Conservation (phyloP, 179 eudicot genomes). For the Dionaea muscipula region DNA sequence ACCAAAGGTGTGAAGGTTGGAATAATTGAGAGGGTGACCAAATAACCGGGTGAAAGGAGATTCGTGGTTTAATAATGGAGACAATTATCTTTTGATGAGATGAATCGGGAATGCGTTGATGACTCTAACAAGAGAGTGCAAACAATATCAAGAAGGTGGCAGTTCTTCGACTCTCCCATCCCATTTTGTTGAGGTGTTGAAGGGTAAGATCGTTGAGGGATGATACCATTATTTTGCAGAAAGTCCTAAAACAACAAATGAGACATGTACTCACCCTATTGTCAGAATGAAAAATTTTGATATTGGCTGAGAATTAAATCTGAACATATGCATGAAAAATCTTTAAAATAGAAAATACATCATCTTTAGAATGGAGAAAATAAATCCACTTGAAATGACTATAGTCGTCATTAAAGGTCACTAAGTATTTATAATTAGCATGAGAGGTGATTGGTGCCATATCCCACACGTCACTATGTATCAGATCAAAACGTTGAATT, state of each 20-base stretch:
- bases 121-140: too few species aligned
- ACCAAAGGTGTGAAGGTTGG: conserved; percentile 1
- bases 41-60: background rate
- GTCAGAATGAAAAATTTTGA: background rate
- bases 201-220: background rate
- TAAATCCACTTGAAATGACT: background rate
- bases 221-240: background rate
- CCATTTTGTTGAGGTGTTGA: background rate
- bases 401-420: background rate
- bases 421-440: background rate
- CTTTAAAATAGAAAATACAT: background rate
- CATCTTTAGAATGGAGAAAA: background rate
- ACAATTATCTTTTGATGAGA: too few species aligned
- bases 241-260: background rate
- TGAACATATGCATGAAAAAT: too few species aligned
- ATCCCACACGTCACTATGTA: background rate
- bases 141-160: background rate
- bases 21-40: conserved; percentile 1
- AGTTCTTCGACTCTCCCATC: background rate
- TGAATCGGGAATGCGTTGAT: too few species aligned
- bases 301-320: background rate
- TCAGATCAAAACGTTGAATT: background rate
- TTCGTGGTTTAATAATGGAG: too few species aligned
- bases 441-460: background rate
- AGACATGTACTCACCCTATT: background rate